Evolutionary conservation across 1,139 yeast species (phyloP).

Genomic region (Candida frijolesensis): DNA sequence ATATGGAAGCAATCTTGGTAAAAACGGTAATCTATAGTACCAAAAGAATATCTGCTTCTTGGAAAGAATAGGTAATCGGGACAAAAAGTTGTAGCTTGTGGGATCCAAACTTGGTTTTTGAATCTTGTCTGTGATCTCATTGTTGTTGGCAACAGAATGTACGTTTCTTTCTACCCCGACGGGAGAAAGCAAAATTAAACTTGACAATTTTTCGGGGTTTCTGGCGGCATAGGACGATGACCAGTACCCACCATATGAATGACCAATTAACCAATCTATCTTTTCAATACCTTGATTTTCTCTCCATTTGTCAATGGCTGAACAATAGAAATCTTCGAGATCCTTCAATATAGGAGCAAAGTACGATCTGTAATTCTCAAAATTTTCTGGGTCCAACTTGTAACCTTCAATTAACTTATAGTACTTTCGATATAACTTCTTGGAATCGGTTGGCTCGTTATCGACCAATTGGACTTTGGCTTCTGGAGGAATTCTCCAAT

Average conservation of each 20-base stretch:
- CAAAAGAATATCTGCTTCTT: constrained; percentile 31
- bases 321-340: constrained; percentile 39
- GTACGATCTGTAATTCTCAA: constrained; percentile 32
- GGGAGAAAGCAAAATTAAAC: constrained; percentile 78
- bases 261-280: constrained; percentile 47
- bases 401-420: constrained; percentile 44
- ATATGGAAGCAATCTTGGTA: constrained; percentile 45
- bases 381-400: constrained; percentile 29
- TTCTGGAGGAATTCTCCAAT: constrained; percentile 26
- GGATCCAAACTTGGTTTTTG: constrained; percentile 43
- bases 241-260: constrained; percentile 53
- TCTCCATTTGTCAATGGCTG: constrained; percentile 45
- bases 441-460: constrained; percentile 29
- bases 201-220: constrained; percentile 60
- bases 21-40: constrained; percentile 45
- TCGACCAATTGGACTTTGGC: constrained; percentile 36
- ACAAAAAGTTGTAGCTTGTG: constrained; percentile 36
- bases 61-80: constrained; percentile 48
- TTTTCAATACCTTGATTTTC: constrained; percentile 27
- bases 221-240: constrained; percentile 41
- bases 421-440: constrained; percentile 40
- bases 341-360: constrained; percentile 45
- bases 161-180: constrained; percentile 84
- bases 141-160: constrained; percentile 55
- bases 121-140: constrained; percentile 15